A percentile compares a stretch with the other conserved stretches of the same genome.
These are phyloP conservation scores for Cubamyces sp. DNA, from an alignment of 768 basidiomycete species.

Conservation along the genomic window DNA sequence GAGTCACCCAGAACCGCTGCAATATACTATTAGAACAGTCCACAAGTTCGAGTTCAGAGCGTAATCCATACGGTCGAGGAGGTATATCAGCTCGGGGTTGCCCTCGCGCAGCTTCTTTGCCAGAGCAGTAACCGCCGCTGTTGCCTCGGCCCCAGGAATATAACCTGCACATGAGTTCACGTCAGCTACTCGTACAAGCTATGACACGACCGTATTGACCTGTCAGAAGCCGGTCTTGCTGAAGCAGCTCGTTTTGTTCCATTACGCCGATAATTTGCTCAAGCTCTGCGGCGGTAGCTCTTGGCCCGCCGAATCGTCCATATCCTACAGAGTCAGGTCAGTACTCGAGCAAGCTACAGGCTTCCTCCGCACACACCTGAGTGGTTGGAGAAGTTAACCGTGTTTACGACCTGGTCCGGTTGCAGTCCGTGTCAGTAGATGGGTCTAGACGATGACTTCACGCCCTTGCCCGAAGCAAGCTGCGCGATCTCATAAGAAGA, in stretches of 20 bases:
- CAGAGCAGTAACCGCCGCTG: slow-evolving; percentile 66
- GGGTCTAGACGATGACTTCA: background rate
- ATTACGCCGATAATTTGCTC: slow-evolving; percentile 71
- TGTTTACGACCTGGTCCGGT: slow-evolving; percentile 70
- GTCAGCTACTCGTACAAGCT: background rate
- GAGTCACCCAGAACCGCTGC: slow-evolving; percentile 95
- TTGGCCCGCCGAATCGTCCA: slow-evolving; percentile 77
- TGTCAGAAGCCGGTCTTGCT: slow-evolving; percentile 76
- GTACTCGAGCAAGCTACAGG: too few relatives aligned
- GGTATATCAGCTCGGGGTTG: slow-evolving; percentile 72
- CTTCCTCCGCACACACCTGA: slow-evolving; percentile 54
- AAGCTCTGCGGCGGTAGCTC: slow-evolving; percentile 79
- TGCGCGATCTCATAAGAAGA: background rate
- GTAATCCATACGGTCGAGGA: slow-evolving; percentile 81
- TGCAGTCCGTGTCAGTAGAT: background rate
- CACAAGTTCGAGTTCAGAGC: too few relatives aligned
- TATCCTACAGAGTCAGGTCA: slow-evolving; percentile 63
- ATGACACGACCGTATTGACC: slow-evolving; percentile 43
- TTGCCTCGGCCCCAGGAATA: slow-evolving; percentile 81
- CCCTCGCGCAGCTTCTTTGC: slow-evolving; percentile 61
- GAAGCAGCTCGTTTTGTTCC: slow-evolving; percentile 75
- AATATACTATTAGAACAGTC: background rate
- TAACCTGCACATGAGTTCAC: slow-evolving; percentile 59
- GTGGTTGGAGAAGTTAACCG: slow-evolving; percentile 95
- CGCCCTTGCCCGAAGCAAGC: slow-evolving; percentile 12